A percentile compares a stretch with the other conserved stretches of the same genome.
These are phyloP conservation scores for Cudoniella acicularis DNA, from an alignment of 495 filamentous ascomycete species.

Conservation along the genomic window DNA sequence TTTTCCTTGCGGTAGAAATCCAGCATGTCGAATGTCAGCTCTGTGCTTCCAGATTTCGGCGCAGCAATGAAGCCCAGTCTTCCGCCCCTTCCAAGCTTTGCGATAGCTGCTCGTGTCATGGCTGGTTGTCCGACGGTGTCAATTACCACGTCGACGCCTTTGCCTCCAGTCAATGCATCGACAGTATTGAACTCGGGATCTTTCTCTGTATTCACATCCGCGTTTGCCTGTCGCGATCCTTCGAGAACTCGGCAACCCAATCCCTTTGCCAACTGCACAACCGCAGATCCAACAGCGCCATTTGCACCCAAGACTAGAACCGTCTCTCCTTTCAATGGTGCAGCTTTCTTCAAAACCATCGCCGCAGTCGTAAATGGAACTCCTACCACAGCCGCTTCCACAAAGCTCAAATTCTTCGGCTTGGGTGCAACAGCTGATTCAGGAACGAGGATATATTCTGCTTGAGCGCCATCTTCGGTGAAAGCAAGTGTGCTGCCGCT, in stretches of 20 bases:
- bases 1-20: conserved; percentile 31
- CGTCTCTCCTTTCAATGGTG: conserved; percentile 26
- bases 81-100: conserved; percentile 24
- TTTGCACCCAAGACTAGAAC: conserved; percentile 37
- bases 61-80: conserved; percentile 30
- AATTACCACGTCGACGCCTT: conserved; percentile 34
- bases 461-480: conserved; percentile 31
- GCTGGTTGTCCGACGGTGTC: conserved; percentile 32
- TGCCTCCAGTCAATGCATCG: conserved; percentile 29
- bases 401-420: conserved; percentile 22
- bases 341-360: conserved; percentile 25
- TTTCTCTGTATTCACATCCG: conserved; percentile 29
- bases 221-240: conserved; percentile 25
- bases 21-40: conserved; percentile 27
- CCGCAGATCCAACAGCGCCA: conserved; percentile 33
- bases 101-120: conserved; percentile 24
- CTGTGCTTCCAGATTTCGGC: conserved; percentile 24
- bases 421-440: conserved; percentile 24
- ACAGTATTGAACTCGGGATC: conserved; percentile 28
- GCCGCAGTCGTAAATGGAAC: conserved; percentile 35
- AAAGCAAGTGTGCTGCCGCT: conserved; percentile 24
- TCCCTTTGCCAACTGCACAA: conserved; percentile 30
- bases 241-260: conserved; percentile 27
- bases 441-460: conserved; percentile 31
- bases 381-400: conserved; percentile 30